Conservation (phyloP, 805 yeast species). For the Nakazawaea sp. region DNA sequence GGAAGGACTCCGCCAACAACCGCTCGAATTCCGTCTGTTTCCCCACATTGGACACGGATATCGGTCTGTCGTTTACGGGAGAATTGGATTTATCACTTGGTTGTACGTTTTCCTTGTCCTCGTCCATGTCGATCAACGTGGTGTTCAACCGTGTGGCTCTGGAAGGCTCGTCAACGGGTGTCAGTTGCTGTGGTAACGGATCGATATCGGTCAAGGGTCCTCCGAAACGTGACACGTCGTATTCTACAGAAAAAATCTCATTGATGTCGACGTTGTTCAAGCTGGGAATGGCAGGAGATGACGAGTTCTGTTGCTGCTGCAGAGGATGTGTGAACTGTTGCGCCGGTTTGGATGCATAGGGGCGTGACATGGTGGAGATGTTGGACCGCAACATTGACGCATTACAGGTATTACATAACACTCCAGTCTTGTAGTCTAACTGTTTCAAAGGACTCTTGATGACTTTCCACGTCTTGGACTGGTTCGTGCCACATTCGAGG, state of each 20-base stretch:
- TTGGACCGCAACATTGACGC: constrained; percentile 7
- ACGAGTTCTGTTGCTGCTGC: no score
- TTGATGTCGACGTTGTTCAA: constrained; percentile 5
- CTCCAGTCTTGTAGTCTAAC: constrained; percentile 5
- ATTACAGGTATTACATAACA: constrained; percentile 11
- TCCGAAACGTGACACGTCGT: constrained; percentile 21
- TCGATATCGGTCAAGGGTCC: constrained; percentile 43
- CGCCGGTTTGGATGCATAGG: background rate
- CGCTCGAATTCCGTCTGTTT: constrained; percentile 8
- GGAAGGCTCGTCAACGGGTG: constrained; percentile 33
- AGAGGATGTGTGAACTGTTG: background rate
- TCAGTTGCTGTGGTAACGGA: constrained; percentile 24
- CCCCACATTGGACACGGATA: background rate
- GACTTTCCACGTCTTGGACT: constrained; percentile 11
- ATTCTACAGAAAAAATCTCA: constrained; percentile 5
- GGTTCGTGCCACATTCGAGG: constrained; percentile 9
- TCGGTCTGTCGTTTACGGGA: constrained; percentile 5
- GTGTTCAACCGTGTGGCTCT: constrained; percentile 39
- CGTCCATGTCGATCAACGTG: constrained; percentile 29
- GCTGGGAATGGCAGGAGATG: constrained; percentile 2
- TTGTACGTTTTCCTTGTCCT: constrained; percentile 15
- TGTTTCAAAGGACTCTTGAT: constrained; percentile 6
- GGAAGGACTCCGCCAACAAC: constrained; percentile 21
- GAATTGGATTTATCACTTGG: constrained; percentile 1
- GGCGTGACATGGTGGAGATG: background rate